Evolutionary conservation across 1,139 yeast species (phyloP).

Genomic region (Geotrichum phurueaensis): DNA sequence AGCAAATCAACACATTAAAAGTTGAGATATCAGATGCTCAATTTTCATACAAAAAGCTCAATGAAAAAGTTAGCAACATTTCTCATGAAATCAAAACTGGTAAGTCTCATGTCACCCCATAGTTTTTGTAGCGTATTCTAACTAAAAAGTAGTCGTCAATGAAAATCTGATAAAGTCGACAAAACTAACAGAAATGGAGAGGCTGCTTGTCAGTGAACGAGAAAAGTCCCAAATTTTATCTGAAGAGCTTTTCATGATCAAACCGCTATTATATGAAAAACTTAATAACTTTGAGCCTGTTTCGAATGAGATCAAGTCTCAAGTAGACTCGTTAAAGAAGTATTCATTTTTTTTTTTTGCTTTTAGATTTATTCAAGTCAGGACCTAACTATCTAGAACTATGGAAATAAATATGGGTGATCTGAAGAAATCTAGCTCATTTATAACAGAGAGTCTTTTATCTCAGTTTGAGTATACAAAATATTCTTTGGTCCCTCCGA

Average conservation of each 20-base stretch:
- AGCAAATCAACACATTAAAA: neutral
- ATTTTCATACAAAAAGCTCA: neutral
- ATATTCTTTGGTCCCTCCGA: neutral
- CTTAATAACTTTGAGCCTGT: neutral
- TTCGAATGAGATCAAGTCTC: neutral
- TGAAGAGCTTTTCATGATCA: conserved; percentile 8
- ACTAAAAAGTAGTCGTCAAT: conserved; percentile 2
- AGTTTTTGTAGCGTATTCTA: neutral
- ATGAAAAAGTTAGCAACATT: neutral
- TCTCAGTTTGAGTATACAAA: neutral
- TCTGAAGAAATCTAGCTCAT: neutral
- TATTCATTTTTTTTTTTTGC: neutral
- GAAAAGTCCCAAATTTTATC: neutral
- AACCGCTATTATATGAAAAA: conserved; percentile 6
- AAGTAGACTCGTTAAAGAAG: conserved; percentile 1
- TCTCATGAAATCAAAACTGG: conserved; percentile 1
- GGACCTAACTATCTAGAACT: neutral
- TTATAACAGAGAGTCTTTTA: neutral
- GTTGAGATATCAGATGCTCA: neutral
- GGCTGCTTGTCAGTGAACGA: conserved; percentile 2
- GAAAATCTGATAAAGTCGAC: neutral
- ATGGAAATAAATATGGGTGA: neutral
- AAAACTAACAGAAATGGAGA: neutral
- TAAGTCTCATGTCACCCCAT: neutral
- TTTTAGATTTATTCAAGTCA: neutral